Evolutionary conservation across 2,329 filamentous ascomycete genomes (phyloP).

Genomic region (Colletotrichum sp.): DNA sequence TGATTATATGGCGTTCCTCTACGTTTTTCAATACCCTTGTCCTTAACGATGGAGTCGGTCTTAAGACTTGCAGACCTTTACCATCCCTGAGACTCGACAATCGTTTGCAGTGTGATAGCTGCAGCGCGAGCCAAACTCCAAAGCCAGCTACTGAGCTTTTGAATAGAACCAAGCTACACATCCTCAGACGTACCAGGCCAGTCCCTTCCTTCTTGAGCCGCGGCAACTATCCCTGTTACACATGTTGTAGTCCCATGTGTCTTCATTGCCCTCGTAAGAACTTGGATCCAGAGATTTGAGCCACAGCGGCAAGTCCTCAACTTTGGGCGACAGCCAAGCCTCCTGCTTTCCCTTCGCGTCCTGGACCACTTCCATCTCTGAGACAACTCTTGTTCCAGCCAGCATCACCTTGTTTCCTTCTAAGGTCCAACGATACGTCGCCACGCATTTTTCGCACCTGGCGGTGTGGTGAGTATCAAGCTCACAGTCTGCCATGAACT

Average conservation of each 20-base stretch:
- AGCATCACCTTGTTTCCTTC: not conserved
- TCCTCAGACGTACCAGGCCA: not conserved
- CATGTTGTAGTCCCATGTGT: not conserved
- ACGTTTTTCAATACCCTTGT: too few species aligned
- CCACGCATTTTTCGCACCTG: not conserved
- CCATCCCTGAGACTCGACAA: too few species aligned
- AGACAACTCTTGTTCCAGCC: not conserved
- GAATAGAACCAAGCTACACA: too few species aligned
- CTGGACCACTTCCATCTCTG: not conserved
- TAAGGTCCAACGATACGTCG: not conserved
- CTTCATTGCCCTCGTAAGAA: not conserved
- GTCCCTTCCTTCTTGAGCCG: fast-evolving
- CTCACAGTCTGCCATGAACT: not conserved
- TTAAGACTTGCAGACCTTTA: too few species aligned
- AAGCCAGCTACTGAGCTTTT: too few species aligned
- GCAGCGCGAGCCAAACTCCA: fast-evolving
- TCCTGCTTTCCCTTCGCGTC: not conserved
- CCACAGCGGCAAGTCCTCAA: not conserved
- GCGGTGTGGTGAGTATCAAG: not conserved
- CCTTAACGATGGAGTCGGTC: fast-evolving
- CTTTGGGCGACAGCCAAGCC: not conserved
- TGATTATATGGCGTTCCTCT: too few species aligned
- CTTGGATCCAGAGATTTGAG: not conserved
- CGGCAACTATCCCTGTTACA: not conserved
- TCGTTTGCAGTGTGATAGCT: too few species aligned